Evolutionary conservation across 2,329 filamentous ascomycete genomes (phyloP).

Genomic region (Pezicula rhizophila): DNA sequence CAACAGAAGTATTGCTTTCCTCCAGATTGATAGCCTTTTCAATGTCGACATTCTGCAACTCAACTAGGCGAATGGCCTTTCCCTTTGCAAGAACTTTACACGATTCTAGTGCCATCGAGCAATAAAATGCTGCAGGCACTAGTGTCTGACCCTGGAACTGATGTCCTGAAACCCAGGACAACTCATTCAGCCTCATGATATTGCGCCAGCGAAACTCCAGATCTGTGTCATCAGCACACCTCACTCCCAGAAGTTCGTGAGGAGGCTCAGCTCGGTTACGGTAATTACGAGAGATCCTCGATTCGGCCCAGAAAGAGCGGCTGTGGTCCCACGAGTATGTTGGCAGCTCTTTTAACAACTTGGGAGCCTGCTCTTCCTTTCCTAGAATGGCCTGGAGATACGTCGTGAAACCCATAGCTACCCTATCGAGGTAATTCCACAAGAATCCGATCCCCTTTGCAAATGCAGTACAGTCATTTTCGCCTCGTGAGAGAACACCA

Average conservation of each 20-base stretch:
- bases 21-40: too few relatives aligned
- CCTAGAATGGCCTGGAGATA: slow-evolving; percentile 10
- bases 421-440: slow-evolving; percentile 15
- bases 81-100: too few relatives aligned
- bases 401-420: neutral
- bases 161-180: too few relatives aligned
- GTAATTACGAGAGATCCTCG: slow-evolving; percentile 2
- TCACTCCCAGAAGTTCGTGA: slow-evolving; percentile 11
- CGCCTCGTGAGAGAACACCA: slow-evolving; percentile 3
- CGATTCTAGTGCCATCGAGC: too few relatives aligned
- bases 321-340: too few relatives aligned
- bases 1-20: too few relatives aligned
- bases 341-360: slow-evolving; percentile 4
- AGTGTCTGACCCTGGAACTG: too few relatives aligned
- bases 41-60: too few relatives aligned
- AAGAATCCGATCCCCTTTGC: slow-evolving; percentile 16
- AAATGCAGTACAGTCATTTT: slow-evolving; percentile 11
- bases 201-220: slow-evolving; percentile 5
- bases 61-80: too few relatives aligned
- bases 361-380: slow-evolving; percentile 29
- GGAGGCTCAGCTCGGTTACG: neutral
- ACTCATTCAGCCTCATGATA: too few relatives aligned
- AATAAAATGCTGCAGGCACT: too few relatives aligned
- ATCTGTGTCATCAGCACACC: slow-evolving; percentile 1
- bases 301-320: slow-evolving; percentile 10